Base-by-base conservation (phyloP, 1,139 yeast species). In the Scheffersomyces titani region DNA sequence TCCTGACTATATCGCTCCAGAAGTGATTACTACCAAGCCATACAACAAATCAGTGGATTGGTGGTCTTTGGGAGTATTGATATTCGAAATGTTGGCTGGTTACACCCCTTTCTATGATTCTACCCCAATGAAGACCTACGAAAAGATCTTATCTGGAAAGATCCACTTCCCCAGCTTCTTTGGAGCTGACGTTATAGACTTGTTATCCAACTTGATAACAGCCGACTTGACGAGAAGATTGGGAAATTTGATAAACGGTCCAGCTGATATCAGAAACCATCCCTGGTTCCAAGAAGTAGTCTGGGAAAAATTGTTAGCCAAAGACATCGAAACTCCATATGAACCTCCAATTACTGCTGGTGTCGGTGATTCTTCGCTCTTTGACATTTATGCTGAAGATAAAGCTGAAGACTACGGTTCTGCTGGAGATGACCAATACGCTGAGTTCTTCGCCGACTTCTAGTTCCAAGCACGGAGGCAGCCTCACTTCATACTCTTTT, bases 1-100 rank as follows among this genome's bases (percentile, higher is more conserved):
- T 0, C 88, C 88, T 0, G 88, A 84, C 69, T 84, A 84, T 66
- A 84, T 84, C 57, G 88, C 88, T 0, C 88, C 88, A 1, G 88
- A 84, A 68, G 87, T 84, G 48, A 83, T 84, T 54, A 82, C 87
- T 16, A 83, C 87, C 47, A 84, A 84, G 65, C 87, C 88, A 2
- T 84, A 84, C 67, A 84, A 84, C 66, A 83, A 84, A 63, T 82
- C 87, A 1, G 88, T 84, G 16, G 88, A 84, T 68, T 84, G 87
- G 87, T 84, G 88, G 88, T 82, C 86, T 3, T 77, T 84, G 63
- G 88, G 88, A 19, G 84, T 84, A 13, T 73, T 84, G 57, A 84
- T 84, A 51, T 84, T 78, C 65, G 88, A 84, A 69, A 84, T 84
- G 88, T 74, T 84, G 64, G 83, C 87, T 13, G 88, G 88, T 19